A percentile compares a stretch with the other conserved stretches of the same genome.
Evolutionary conservation across 1,284 basidiomycete species (phyloP).

Genomic region (Cryptococcus jaspeensis): DNA sequence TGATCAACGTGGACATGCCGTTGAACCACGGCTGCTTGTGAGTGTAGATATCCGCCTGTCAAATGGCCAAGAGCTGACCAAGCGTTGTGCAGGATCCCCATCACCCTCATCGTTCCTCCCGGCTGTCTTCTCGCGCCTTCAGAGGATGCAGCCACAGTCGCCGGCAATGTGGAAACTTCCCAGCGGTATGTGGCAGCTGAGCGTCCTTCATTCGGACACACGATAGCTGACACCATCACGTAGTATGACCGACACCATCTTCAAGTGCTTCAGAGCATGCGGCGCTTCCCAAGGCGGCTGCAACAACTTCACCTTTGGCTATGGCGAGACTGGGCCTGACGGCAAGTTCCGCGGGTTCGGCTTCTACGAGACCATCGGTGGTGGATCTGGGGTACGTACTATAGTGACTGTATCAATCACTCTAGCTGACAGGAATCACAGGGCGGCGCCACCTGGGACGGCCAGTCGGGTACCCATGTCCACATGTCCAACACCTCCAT

Average conservation of each 20-base stretch:
- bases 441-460: no score
- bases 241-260: constrained; percentile 87
- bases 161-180: constrained; percentile 75
- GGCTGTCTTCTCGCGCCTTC: constrained; percentile 85
- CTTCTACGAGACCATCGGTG: constrained; percentile 94
- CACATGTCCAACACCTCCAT: constrained; percentile 83
- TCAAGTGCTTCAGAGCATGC: constrained; percentile 88
- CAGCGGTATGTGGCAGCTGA: constrained; percentile 54
- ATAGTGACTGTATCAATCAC: no score
- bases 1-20: constrained; percentile 88
- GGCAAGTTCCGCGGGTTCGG: constrained; percentile 67
- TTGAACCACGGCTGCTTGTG: constrained; percentile 43
- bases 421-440: constrained; percentile 14
- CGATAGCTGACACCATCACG: no score
- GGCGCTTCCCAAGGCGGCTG: constrained; percentile 88
- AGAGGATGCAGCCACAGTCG: constrained; percentile 52
- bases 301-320: constrained; percentile 88
- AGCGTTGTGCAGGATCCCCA: constrained; percentile 38
- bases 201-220: no score
- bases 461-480: no score
- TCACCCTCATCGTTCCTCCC: constrained; percentile 76
- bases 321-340: constrained; percentile 56
- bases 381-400: constrained; percentile 93
- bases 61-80: neutral
- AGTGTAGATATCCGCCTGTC: constrained; percentile 55